phyloP scores from a whole-genome alignment of 495 filamentous ascomycete genomes.

The Daldinia loculata region DNA sequence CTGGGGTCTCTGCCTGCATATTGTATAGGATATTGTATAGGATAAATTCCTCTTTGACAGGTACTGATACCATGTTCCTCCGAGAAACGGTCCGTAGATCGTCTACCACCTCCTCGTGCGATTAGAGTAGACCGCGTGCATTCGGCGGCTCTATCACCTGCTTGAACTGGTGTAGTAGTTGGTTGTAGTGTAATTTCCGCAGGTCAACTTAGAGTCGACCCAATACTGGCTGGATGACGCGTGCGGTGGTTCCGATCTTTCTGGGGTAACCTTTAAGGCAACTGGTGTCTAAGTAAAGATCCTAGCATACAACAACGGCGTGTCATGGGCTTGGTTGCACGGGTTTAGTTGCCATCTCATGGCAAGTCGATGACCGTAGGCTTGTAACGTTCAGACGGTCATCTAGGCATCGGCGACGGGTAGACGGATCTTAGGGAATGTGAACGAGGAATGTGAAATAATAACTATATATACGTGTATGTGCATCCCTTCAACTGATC shows the following conservation, averaged over 20 bases:
- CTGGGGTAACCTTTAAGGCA: conserved; percentile 29
- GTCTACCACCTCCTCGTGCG: conserved; percentile 15
- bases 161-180: conserved; percentile 23
- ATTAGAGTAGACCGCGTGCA: conserved; percentile 21
- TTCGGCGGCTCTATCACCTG: conserved; percentile 31
- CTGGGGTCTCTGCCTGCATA: conserved; percentile 14
- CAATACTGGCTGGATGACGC: conserved; percentile 9
- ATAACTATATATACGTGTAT: conserved; percentile 25
- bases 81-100: conserved; percentile 34
- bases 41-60: conserved; percentile 20
- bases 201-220: conserved; percentile 16
- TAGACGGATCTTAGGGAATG: conserved; percentile 2
- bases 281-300: conserved; percentile 24
- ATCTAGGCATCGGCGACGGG: conserved; percentile 6
- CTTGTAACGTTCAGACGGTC: conserved; percentile 34
- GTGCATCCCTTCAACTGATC: conserved; percentile 9
- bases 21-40: conserved; percentile 9
- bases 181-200: conserved; percentile 20
- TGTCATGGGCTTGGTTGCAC: conserved; percentile 41
- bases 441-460: conserved; percentile 8
- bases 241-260: conserved; percentile 5
- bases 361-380: conserved; percentile 17
- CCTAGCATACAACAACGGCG: conserved; percentile 17
- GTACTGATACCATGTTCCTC: conserved; percentile 25
- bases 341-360: conserved; percentile 35